These are phyloP conservation scores for Sporisorium exsertum DNA, from an alignment of 1,284 basidiomycete species.

Conservation along the genomic window DNA sequence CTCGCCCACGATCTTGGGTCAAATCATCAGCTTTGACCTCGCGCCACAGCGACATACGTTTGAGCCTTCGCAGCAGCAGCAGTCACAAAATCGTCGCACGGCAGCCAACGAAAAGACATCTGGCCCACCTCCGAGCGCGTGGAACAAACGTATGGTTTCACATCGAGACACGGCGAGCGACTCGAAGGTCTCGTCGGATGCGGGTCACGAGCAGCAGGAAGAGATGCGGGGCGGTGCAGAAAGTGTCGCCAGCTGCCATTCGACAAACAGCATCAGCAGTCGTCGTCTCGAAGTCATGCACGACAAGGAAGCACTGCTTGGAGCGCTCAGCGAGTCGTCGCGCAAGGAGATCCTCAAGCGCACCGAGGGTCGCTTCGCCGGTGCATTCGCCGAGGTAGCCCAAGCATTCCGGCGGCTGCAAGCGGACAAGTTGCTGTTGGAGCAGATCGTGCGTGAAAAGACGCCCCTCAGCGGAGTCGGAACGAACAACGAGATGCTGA, in stretches of 20 bases:
- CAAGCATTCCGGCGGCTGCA: constrained; percentile 61
- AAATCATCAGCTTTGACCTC: constrained; percentile 13
- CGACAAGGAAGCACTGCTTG: constrained; percentile 36
- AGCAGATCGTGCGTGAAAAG: constrained; percentile 58
- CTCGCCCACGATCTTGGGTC: constrained; percentile 3
- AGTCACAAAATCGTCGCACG: constrained; percentile 1
- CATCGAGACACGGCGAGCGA: neutral
- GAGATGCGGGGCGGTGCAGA: constrained; percentile 11
- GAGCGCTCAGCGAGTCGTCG: constrained; percentile 20
- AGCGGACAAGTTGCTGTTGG: constrained; percentile 57
- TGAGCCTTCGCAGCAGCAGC: neutral
- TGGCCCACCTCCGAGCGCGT: constrained; percentile 23
- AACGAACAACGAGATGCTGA: constrained; percentile 40
- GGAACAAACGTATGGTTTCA: constrained; percentile 12
- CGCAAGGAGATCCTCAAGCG: constrained; percentile 47
- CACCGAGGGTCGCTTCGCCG: constrained; percentile 54
- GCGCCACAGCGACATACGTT: neutral
- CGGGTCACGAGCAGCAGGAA: constrained; percentile 7
- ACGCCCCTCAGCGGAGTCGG: constrained; percentile 55
- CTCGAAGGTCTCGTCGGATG: constrained; percentile 7
- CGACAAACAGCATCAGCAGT: constrained; percentile 39
- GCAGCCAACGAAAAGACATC: constrained; percentile 10
- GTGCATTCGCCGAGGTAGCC: constrained; percentile 57
- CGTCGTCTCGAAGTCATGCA: constrained; percentile 48
- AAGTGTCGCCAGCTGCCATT: constrained; percentile 26